phyloP scores from a whole-genome alignment of 176 grass and related monocot species.

The Cymbopogon citratus region DNA sequence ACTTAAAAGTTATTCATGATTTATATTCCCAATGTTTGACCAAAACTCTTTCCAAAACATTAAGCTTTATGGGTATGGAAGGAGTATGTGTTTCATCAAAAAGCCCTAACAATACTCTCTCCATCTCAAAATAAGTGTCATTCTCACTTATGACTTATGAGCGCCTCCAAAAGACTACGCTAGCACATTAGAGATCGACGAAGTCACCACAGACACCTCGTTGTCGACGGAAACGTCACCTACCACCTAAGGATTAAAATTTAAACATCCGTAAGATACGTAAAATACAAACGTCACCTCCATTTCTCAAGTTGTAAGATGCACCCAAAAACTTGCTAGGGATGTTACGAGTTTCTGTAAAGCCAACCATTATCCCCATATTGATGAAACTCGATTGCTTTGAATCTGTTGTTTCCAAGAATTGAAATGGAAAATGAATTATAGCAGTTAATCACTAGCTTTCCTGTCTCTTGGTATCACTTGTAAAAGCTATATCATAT shows the following conservation, averaged over 20 bases:
- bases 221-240: too few species aligned
- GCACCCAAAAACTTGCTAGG: background rate
- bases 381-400: background rate
- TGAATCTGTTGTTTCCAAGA: background rate
- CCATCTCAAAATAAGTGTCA: too few species aligned
- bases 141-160: too few species aligned
- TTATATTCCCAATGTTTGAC: too few species aligned
- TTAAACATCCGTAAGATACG: too few species aligned
- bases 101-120: too few species aligned
- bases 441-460: background rate
- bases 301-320: background rate
- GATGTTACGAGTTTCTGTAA: background rate
- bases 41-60: too few species aligned
- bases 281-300: background rate
- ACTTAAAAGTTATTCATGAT: too few species aligned
- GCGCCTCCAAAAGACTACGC: too few species aligned
- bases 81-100: background rate
- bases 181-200: too few species aligned
- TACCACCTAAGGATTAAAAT: too few species aligned
- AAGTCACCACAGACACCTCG: too few species aligned
- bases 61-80: background rate
- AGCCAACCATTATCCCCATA: background rate
- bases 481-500: conserved; percentile 44
- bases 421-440: background rate
- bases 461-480: conserved; percentile 17